phyloP scores from a whole-genome alignment of 1,284 basidiomycete genomes.

The Laetiporus sulphureus region DNA sequence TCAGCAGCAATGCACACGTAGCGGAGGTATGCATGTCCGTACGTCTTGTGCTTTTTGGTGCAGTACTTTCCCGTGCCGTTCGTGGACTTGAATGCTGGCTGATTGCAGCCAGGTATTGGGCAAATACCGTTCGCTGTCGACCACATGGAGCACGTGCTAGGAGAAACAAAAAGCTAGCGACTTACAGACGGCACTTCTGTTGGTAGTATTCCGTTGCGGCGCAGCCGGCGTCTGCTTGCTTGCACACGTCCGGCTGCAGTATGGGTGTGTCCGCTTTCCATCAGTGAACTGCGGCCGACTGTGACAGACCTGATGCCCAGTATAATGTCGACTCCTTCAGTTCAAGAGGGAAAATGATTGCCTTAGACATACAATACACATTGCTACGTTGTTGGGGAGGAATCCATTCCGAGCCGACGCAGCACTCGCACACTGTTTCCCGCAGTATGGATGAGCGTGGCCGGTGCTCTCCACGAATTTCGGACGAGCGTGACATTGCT shows the following conservation, averaged over 20 bases:
- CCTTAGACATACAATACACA: not conserved
- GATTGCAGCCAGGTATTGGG: conserved; percentile 45
- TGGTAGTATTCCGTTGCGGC: not conserved
- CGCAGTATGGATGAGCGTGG: conserved; percentile 33
- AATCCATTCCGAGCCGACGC: conserved; percentile 4
- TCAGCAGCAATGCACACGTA: too few relatives aligned
- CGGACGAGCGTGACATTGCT: conserved; percentile 44
- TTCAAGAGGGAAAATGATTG: too few relatives aligned
- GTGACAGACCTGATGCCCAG: conserved; percentile 31
- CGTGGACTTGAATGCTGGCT: conserved; percentile 32
- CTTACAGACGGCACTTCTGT: not conserved
- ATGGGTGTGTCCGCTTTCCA: conserved; percentile 44
- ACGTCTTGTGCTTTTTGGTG: conserved; percentile 43
- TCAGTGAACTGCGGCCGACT: conserved; percentile 48
- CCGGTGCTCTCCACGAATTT: conserved; percentile 34
- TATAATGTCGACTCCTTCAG: too few relatives aligned
- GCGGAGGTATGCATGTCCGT: too few relatives aligned
- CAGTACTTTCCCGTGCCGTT: conserved; percentile 43
- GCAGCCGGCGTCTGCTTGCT: conserved; percentile 22
- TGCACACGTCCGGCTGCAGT: conserved; percentile 54
- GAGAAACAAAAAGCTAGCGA: not conserved
- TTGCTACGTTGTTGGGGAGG: not conserved
- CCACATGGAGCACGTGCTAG: too few relatives aligned
- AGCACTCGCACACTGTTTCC: conserved; percentile 27
- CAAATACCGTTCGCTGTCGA: too few relatives aligned